Base-by-base conservation (phyloP, 2,329 filamentous ascomycete genomes). In the Talaromyces atroroseus region DNA sequence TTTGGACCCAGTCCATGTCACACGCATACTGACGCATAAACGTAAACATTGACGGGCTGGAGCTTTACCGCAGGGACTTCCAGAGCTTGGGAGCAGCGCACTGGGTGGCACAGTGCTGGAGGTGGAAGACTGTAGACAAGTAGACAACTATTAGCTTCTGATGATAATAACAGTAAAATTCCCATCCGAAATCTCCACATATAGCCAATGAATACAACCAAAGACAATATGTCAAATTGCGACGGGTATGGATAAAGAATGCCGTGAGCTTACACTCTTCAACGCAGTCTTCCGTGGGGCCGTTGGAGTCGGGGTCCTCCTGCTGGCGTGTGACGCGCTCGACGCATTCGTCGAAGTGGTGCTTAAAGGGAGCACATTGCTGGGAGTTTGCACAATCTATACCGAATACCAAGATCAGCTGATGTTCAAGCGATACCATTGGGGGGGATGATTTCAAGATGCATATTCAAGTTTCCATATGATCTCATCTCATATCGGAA, bases 11-110 rank as follows among this genome's bases (percentile, higher is more conserved):
- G 26, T 11, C 21, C 26, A 12, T 32, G 14, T 29, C 52, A 34
- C 44, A 48, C 48, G 20, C 44, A 23, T 48, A 40, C 47, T 42
- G 52, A 18, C 52, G 29, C 52, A 20, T 38, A 23, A 54, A 49
- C 44, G 34, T 29, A 18, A 49, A 20, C 24, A 20, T 11, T 18
- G 10, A 54, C 20, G 40, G 36, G 34, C 34, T 18, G 46, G 45
- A n/a, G 34, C 24, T 59, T 56, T 95, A 97, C 84, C 92, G 95
- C 74, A 97, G 88, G 77, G 86, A 80, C 64, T 86, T 83, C 85
- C 90, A 99, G 69, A 99, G 88, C 86, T 96, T 96, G 70, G 92
- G 92, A 55, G 94, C 94, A 62, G 94, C 92, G 75, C 94, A 99
- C 73, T 87, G 80, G 69, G 84, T 89, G 62, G 92, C 90, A 81